A percentile compares a stretch with the other conserved stretches of the same genome.
These are phyloP conservation scores for Leptomonas pyrrhocoris DNA, from an alignment of 208 protist genomes.

Conservation along the genomic window DNA sequence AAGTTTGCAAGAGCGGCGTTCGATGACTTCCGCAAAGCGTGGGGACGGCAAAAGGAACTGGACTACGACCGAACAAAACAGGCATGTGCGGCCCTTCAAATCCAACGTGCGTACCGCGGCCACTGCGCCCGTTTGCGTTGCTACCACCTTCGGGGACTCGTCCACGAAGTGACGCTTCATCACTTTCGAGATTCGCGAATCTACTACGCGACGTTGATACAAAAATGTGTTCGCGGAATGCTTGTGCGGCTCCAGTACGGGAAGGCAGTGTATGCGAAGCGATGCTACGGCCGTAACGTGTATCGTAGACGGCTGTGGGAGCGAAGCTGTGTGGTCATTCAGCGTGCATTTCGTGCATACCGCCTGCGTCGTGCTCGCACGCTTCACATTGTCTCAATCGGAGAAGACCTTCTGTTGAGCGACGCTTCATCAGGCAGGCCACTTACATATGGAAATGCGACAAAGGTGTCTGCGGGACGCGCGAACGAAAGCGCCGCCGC, in stretches of 20 bases:
- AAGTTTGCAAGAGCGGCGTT: conserved; percentile 30
- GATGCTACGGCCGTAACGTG: conserved; percentile 73
- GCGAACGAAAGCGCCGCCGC: conserved; percentile 9
- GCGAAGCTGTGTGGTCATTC: conserved; percentile 55
- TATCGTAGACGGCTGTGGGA: conserved; percentile 57
- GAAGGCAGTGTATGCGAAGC: conserved; percentile 40
- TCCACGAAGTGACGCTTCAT: conserved; percentile 52
- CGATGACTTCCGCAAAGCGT: conserved; percentile 18
- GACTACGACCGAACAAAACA: conserved; percentile 15
- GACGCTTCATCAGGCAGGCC: neutral
- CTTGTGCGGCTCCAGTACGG: conserved; percentile 59
- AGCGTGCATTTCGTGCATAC: conserved; percentile 62
- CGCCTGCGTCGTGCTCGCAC: conserved; percentile 21
- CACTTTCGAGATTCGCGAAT: conserved; percentile 64
- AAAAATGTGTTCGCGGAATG: conserved; percentile 74
- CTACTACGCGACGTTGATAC: conserved; percentile 82
- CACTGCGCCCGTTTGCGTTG: conserved; percentile 51
- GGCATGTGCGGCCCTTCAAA: conserved; percentile 64
- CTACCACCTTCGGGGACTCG: conserved; percentile 42
- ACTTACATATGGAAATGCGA: neutral
- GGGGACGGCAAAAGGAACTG: conserved; percentile 1
- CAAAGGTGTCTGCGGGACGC: neutral
- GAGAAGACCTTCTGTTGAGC: neutral
- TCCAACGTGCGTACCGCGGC: conserved; percentile 76
- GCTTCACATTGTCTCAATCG: no score